Percentiles rank a stretch among this genome's conserved stretches.
Conservation (phyloP, 345 rosid species). For the Linum lewisii region DNA sequence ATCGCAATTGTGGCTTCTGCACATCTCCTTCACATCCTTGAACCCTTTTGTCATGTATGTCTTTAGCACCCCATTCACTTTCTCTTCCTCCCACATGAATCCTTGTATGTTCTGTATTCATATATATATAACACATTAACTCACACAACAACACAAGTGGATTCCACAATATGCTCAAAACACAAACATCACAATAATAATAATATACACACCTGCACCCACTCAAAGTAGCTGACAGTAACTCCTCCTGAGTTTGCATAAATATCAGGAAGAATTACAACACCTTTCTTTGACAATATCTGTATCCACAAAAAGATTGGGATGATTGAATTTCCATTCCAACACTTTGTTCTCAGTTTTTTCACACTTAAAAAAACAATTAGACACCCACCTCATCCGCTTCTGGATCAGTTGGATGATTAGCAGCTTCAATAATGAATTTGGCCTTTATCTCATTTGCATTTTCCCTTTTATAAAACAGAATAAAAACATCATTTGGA, state of each 20-base stretch:
- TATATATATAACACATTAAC: neutral
- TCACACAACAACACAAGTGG: too few species aligned
- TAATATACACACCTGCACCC: slow-evolving; percentile 21
- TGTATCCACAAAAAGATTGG: neutral
- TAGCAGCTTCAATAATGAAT: slow-evolving; percentile 6
- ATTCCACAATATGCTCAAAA: too few species aligned
- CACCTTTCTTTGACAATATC: slow-evolving; percentile 18
- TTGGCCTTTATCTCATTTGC: slow-evolving; percentile 4
- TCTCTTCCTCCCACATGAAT: slow-evolving; percentile 25
- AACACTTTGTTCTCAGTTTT: neutral
- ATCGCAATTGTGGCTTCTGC: slow-evolving; percentile 15
- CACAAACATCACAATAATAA: too few species aligned
- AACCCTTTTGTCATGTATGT: slow-evolving; percentile 18
- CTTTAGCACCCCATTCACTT: slow-evolving; percentile 16
- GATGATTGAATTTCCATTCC: neutral
- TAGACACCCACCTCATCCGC: neutral
- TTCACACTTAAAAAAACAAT: neutral
- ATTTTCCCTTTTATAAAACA: neutral
- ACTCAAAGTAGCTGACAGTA: slow-evolving; percentile 20
- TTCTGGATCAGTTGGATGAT: slow-evolving; percentile 5
- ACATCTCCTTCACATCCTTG: slow-evolving; percentile 15
- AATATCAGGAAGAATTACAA: slow-evolving; percentile 18
- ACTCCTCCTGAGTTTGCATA: slow-evolving; percentile 22
- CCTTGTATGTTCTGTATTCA: slow-evolving; percentile 20
- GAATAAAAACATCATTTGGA: neutral